phyloP scores from a whole-genome alignment of 495 filamentous ascomycete genomes.

The Talaromyces borbonicus region DNA sequence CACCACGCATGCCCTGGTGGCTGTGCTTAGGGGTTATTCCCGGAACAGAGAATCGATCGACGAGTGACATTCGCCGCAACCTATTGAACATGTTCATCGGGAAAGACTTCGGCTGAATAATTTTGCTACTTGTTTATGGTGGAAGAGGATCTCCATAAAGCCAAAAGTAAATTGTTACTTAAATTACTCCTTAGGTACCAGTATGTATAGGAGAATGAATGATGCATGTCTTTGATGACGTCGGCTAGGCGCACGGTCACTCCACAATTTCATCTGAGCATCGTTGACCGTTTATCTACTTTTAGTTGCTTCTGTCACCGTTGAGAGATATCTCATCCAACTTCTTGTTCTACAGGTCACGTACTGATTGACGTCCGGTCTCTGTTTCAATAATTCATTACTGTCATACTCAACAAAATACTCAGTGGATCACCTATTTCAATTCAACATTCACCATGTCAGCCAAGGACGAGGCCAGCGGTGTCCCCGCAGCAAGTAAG shows the following conservation, averaged over 20 bases:
- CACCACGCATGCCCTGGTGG: neutral
- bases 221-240: no score
- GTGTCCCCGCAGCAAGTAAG: conserved; percentile 30
- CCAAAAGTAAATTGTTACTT: no score
- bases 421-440: no score
- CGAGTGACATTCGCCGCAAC: no score
- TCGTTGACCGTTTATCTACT: neutral
- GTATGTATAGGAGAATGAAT: no score
- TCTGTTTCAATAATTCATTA: neutral
- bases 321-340: neutral
- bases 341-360: neutral
- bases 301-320: no score
- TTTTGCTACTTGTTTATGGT: no score
- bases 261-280: neutral
- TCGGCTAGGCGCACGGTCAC: conserved; percentile 1
- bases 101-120: no score
- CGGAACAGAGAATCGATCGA: neutral
- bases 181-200: no score
- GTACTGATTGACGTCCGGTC: neutral
- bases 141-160: no score
- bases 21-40: neutral
- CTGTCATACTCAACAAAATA: neutral
- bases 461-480: conserved; percentile 1
- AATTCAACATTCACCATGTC: no score
- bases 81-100: no score